Evolutionary conservation across 768 basidiomycete species (phyloP).

Genomic region (Leccinum sublutescens): DNA sequence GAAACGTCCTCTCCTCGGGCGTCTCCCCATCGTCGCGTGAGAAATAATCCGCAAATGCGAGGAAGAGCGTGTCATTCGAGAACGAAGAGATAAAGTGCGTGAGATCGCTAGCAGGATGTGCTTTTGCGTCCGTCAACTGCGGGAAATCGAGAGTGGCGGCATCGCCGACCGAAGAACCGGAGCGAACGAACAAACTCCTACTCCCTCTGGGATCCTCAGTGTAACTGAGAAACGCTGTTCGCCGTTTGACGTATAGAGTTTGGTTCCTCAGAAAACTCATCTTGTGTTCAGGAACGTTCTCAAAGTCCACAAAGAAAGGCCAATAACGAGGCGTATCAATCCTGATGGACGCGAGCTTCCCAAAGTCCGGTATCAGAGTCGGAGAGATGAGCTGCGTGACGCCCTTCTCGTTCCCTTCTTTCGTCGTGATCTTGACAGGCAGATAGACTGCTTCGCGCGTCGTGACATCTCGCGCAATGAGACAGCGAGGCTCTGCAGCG

Average conservation of each 20-base stretch:
- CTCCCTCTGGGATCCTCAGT: slow-evolving; percentile 43
- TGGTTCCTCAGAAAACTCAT: slow-evolving; percentile 50
- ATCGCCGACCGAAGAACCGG: slow-evolving; percentile 51
- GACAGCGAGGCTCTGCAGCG: slow-evolving; percentile 90
- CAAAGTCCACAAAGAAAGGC: slow-evolving; percentile 84
- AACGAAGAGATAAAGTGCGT: slow-evolving; percentile 85
- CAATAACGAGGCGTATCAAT: slow-evolving; percentile 96
- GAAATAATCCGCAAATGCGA: slow-evolving; percentile 80
- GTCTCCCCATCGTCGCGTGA: slow-evolving; percentile 61
- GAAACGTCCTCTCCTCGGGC: slow-evolving; percentile 58
- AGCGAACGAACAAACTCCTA: slow-evolving; percentile 68
- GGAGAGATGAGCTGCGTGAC: slow-evolving; percentile 85
- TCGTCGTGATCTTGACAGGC: slow-evolving; percentile 83
- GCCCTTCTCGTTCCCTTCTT: slow-evolving; percentile 60
- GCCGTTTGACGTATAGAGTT: too few relatives aligned
- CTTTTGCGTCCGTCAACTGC: slow-evolving; percentile 61
- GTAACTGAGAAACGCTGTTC: slow-evolving; percentile 40
- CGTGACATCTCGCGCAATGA: slow-evolving; percentile 91
- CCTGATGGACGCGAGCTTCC: slow-evolving; percentile 74
- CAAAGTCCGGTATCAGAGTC: slow-evolving; percentile 87
- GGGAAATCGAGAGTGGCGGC: slow-evolving; percentile 86
- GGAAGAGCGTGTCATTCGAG: slow-evolving; percentile 75
- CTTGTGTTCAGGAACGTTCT: slow-evolving; percentile 63
- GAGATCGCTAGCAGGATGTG: slow-evolving; percentile 70
- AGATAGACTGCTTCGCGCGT: slow-evolving; percentile 88